Evolutionary conservation across 192 early-diverging fungal species (phyloP).

Genomic region (Mortierella alpina): DNA sequence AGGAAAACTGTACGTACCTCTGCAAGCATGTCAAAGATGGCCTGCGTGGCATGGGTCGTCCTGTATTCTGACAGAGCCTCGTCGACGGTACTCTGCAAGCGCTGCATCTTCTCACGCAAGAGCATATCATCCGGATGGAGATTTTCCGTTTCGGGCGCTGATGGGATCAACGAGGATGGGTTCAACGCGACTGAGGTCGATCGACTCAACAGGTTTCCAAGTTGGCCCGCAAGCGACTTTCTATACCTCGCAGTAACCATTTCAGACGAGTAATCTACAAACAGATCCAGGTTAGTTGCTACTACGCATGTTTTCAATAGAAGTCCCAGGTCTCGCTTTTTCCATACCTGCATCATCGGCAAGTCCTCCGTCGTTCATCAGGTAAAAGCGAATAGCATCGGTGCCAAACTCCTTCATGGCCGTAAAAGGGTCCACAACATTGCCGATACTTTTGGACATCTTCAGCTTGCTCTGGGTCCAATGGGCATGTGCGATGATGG

Average conservation of each 20-base stretch:
- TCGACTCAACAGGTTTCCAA: constrained; percentile 85
- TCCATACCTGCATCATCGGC: constrained; percentile 79
- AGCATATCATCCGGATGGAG: constrained; percentile 37
- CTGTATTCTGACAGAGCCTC: constrained; percentile 49
- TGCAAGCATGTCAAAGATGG: constrained; percentile 72
- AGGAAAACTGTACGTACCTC: constrained; percentile 50
- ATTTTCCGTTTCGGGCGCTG: constrained; percentile 2
- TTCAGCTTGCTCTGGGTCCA: constrained; percentile 92
- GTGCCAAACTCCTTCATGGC: constrained; percentile 80
- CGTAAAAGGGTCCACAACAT: constrained; percentile 88
- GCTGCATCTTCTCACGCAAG: constrained; percentile 41
- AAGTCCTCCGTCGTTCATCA: constrained; percentile 92
- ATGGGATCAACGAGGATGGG: constrained; percentile 58
- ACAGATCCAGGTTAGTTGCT: neutral
- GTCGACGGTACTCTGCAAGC: constrained; percentile 47
- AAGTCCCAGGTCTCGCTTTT: neutral
- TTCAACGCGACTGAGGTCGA: constrained; percentile 69
- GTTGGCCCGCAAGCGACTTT: constrained; percentile 83
- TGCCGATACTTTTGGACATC: constrained; percentile 96
- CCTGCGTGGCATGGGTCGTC: constrained; percentile 27
- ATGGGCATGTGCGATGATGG: constrained; percentile 93
- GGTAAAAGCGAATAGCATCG: constrained; percentile 89
- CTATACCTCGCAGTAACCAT: constrained; percentile 76
- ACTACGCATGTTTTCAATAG: neutral
- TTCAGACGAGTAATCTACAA: constrained; percentile 75